Evolutionary conservation across 805 yeast species (phyloP), one percentile per base, ranked within the genome.

Genomic region (Torulaspora delbrueckii): DNA sequence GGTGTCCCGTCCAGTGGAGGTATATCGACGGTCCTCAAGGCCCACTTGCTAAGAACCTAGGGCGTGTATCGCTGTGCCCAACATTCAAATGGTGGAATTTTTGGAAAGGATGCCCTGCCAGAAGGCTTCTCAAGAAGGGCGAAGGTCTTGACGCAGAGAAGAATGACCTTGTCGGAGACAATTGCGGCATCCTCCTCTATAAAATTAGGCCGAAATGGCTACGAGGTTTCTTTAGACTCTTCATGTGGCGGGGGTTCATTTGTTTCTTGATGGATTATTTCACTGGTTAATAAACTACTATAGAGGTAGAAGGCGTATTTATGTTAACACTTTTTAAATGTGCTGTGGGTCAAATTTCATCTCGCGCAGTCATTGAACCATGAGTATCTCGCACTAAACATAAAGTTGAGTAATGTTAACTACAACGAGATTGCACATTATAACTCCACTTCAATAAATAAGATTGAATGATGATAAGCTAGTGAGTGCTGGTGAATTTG

Each of bases 11-110:
- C 60, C 96, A 93, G 54, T 86, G 90, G 86, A 78, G 80, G 54
- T 87, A 85, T 62, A 89, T 93, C 41, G 90, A 86, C 57, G 99
- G 99, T 0, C 99, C 99, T 2, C 70, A 77, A 1, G 99, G 99
- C 0, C 99, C 99, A 1, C 64, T 93, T 42, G 71, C 74, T 45
- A 91, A 91, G 66, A 84, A 88, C 58, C 70, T 93, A 44, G 64
- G 74, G 40, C 73, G 99, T 35, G 63, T 69, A 1, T 75, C 79
- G 12, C 81, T 93, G 1, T 91, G 99, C 62, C 95, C 89, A 61
- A 69, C 90, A 28, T 73, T 79, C 50, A 89, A 87, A 62, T 88
- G 96, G 96, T 91, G 96, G 93, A 90, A 91, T 60, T 74, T 87
- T 55, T 77, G 87, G 79, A 75, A 78, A 46, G 83, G 88, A 2